These are phyloP conservation scores for Pezicula radicicola DNA, from an alignment of 2,329 filamentous ascomycete species.

Conservation along the genomic window DNA sequence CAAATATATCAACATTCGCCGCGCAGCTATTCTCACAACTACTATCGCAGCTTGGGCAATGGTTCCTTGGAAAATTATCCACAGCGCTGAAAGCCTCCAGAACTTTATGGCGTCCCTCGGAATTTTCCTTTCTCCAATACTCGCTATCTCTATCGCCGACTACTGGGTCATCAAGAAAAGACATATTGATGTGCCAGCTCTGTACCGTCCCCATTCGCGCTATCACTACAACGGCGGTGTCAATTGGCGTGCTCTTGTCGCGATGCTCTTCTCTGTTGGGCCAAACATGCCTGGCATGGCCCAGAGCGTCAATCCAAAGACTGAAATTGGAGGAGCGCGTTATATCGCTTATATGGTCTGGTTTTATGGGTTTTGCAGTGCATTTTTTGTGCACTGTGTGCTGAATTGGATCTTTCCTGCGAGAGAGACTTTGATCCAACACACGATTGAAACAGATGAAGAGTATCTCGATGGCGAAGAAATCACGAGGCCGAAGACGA, in stretches of 20 bases:
- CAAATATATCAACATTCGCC: slow-evolving; percentile 46
- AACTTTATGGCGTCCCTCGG: slow-evolving; percentile 29
- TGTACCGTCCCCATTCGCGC: slow-evolving; percentile 25
- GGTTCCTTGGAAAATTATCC: slow-evolving; percentile 46
- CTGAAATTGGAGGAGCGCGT: slow-evolving; percentile 26
- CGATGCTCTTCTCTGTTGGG: slow-evolving; percentile 18
- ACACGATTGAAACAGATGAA: slow-evolving; percentile 28
- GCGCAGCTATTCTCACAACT: slow-evolving; percentile 40
- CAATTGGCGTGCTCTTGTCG: slow-evolving; percentile 22
- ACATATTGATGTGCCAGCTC: slow-evolving; percentile 30
- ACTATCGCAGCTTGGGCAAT: slow-evolving; percentile 38
- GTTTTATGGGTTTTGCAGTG: slow-evolving; percentile 33
- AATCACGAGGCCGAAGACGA: too few relatives aligned
- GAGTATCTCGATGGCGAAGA: neutral
- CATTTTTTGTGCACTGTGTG: slow-evolving; percentile 29
- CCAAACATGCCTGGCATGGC: slow-evolving; percentile 25
- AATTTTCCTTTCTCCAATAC: slow-evolving; percentile 35
- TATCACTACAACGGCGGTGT: slow-evolving; percentile 23
- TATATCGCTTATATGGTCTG: slow-evolving; percentile 34
- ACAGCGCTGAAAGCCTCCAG: slow-evolving; percentile 25
- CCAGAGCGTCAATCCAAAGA: slow-evolving; percentile 13
- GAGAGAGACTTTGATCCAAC: slow-evolving; percentile 25
- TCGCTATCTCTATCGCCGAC: slow-evolving; percentile 33
- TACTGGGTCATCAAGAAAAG: slow-evolving; percentile 29
- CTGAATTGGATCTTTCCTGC: slow-evolving; percentile 31